Conservation (phyloP, 2,329 filamentous ascomycete species). For the Emergomyces pasteurianus region DNA sequence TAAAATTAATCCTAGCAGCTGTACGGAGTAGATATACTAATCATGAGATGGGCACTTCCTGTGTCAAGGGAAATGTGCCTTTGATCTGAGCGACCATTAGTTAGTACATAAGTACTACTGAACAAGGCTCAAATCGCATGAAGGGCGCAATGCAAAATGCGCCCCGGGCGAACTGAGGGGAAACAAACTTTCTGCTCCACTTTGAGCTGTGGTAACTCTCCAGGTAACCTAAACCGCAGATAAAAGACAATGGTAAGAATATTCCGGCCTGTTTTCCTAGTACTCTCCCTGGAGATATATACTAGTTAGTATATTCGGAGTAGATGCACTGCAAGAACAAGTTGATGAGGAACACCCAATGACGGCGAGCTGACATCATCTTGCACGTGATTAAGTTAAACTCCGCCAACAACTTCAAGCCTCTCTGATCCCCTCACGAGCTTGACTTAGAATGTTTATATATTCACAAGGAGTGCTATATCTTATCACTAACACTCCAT, state of each 20-base stretch:
- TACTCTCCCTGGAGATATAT: neutral
- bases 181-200: neutral
- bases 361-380: neutral
- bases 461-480: neutral
- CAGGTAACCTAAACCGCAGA: neutral
- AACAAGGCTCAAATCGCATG: neutral
- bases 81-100: neutral
- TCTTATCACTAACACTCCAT: neutral
- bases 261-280: neutral
- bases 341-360: neutral
- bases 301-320: too few species aligned
- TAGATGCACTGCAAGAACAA: too few species aligned
- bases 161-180: neutral
- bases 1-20: neutral
- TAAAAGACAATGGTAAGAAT: neutral
- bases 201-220: neutral
- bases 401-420: too few species aligned
- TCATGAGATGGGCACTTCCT: neutral
- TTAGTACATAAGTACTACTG: neutral
- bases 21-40: neutral
- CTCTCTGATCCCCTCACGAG: neutral
- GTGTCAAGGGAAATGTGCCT: neutral
- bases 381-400: neutral
- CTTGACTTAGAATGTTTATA: neutral
- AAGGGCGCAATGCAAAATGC: neutral